Evolutionary conservation across 75 land plant genomes (phyloP).

Genomic region (Sequoia sempervirens): DNA sequence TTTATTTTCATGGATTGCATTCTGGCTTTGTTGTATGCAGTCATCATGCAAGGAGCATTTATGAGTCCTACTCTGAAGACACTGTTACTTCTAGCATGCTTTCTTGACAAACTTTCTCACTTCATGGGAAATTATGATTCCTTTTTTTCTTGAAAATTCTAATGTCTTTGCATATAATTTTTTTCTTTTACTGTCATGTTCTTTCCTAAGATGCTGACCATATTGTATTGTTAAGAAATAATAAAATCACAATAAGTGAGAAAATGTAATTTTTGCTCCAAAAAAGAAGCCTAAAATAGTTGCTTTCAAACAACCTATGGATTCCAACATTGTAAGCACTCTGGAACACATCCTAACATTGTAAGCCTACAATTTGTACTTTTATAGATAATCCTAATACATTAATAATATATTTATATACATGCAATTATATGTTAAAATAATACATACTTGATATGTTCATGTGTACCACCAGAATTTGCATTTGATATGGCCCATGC

Average conservation of each 20-base stretch:
- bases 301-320: no score
- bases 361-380: no score
- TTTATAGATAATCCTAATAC: no score
- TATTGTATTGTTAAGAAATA: background rate
- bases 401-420: no score
- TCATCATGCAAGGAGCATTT: background rate
- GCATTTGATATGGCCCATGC: no score
- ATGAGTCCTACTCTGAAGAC: background rate
- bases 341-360: no score
- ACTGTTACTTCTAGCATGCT: background rate
- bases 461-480: no score
- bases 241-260: background rate
- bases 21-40: background rate
- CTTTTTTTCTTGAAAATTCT: background rate
- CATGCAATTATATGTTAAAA: no score
- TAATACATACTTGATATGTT: no score
- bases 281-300: no score
- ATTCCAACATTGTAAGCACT: no score
- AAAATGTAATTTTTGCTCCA: background rate
- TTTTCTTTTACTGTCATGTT: background rate
- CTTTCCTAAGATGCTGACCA: background rate
- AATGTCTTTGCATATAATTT: background rate
- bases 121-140: background rate
- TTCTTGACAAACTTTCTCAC: background rate
- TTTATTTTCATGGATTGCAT: constrained; percentile 2